These are phyloP conservation scores for Pleoardoris graminearum DNA, from an alignment of 2,329 filamentous ascomycete species.

Conservation along the genomic window DNA sequence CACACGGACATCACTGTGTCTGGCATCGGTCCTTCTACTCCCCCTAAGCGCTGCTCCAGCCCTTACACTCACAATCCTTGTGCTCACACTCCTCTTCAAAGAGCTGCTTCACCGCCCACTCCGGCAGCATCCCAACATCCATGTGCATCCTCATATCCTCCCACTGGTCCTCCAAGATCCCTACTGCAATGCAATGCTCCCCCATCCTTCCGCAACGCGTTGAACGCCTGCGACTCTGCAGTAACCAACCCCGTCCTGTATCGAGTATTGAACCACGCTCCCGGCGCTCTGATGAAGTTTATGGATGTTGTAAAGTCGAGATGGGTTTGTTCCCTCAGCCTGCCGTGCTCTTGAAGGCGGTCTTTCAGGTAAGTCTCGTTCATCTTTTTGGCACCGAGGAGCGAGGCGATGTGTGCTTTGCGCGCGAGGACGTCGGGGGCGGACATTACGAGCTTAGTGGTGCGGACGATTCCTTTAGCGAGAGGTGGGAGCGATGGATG, in stretches of 20 bases:
- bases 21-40: not conserved
- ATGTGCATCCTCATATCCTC: constrained; percentile 15
- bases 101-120: not conserved
- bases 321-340: no score
- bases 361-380: no score
- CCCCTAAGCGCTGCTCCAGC: not conserved
- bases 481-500: constrained; percentile 1
- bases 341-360: no score
- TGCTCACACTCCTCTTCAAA: not conserved
- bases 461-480: no score
- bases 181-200: constrained; percentile 19
- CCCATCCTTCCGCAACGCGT: no score
- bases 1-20: no score
- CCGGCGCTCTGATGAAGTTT: no score
- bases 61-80: not conserved
- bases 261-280: no score
- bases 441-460: no score
- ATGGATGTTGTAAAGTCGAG: no score
- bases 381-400: constrained; percentile 19
- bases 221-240: no score
- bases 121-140: not conserved
- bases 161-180: constrained; percentile 23
- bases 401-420: constrained; percentile 18
- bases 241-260: no score
- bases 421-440: constrained; percentile 27